These are phyloP conservation scores for Hanseniaspora gamundiae DNA, from an alignment of 1,139 yeast species.

Conservation along the genomic window DNA sequence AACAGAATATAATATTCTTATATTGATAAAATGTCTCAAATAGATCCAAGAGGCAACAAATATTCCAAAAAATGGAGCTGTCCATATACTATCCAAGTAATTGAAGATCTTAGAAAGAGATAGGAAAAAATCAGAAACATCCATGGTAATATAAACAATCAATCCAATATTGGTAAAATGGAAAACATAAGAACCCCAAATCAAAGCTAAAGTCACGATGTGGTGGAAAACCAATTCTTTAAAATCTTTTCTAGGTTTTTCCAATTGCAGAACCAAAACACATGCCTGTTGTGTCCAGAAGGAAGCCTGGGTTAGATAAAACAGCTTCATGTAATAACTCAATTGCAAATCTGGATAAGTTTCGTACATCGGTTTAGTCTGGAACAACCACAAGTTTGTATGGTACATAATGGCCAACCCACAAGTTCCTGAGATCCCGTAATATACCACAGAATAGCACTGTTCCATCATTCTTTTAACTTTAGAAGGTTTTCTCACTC, in stretches of 20 bases:
- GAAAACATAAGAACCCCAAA: slow-evolving; percentile 83
- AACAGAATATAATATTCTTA: slow-evolving; percentile 75
- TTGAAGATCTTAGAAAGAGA: slow-evolving; percentile 75
- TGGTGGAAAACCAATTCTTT: slow-evolving; percentile 88
- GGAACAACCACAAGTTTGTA: slow-evolving; percentile 79
- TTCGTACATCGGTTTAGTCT: slow-evolving; percentile 68
- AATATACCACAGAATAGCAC: slow-evolving; percentile 72
- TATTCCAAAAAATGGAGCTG: slow-evolving; percentile 52
- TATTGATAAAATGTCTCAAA: slow-evolving; percentile 74
- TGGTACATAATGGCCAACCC: slow-evolving; percentile 83
- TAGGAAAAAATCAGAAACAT: slow-evolving; percentile 80
- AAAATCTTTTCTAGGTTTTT: slow-evolving; percentile 91
- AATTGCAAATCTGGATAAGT: slow-evolving; percentile 77
- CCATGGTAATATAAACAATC: slow-evolving; percentile 89
- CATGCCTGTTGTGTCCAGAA: slow-evolving; percentile 96
- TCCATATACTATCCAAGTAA: slow-evolving; percentile 57
- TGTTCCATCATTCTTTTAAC: slow-evolving; percentile 85
- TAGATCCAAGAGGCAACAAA: slow-evolving; percentile 75
- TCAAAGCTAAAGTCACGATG: slow-evolving; percentile 77
- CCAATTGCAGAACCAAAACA: slow-evolving; percentile 69
- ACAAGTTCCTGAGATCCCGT: slow-evolving; percentile 68
- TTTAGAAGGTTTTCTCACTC: slow-evolving; percentile 47
- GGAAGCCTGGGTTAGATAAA: slow-evolving; percentile 86
- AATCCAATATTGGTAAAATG: slow-evolving; percentile 96
- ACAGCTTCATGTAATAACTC: slow-evolving; percentile 58